Conservation (phyloP, 164 flowering plant genomes). For the Liquidambar formosana region DNA sequence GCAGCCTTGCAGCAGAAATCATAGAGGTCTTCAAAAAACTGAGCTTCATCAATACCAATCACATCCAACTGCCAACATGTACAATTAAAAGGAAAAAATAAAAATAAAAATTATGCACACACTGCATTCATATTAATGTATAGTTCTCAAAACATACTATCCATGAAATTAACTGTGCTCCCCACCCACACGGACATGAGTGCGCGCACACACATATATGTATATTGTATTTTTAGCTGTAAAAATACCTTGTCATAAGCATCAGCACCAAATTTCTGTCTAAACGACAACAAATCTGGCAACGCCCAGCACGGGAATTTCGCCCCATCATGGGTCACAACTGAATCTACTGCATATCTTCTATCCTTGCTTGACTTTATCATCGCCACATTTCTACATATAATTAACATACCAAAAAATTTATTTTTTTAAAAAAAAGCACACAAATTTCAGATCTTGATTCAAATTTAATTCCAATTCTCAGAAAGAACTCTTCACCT, state of each 20-base stretch:
- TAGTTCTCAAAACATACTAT: no score
- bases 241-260: conserved; percentile 72
- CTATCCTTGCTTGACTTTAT: conserved; percentile 68
- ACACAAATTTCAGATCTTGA: no score
- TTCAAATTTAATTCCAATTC: no score
- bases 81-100: background rate
- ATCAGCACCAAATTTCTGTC: conserved; percentile 43
- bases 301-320: conserved; percentile 63
- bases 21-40: conserved; percentile 88
- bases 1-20: conserved; percentile 88
- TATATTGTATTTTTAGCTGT: background rate
- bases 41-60: conserved; percentile 97
- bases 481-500: background rate
- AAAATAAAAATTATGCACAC: background rate
- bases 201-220: no score
- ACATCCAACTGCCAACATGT: conserved; percentile 69
- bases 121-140: no score
- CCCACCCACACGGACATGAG: no score
- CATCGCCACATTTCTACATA: conserved; percentile 52
- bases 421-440: no score
- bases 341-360: conserved; percentile 56
- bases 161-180: background rate
- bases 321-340: conserved; percentile 65
- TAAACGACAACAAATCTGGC: conserved; percentile 51
- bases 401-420: background rate